A percentile compares a stretch with the other conserved stretches of the same genome.
These are phyloP conservation scores for Mycena metata DNA, from an alignment of 768 basidiomycete genomes.

Conservation along the genomic window DNA sequence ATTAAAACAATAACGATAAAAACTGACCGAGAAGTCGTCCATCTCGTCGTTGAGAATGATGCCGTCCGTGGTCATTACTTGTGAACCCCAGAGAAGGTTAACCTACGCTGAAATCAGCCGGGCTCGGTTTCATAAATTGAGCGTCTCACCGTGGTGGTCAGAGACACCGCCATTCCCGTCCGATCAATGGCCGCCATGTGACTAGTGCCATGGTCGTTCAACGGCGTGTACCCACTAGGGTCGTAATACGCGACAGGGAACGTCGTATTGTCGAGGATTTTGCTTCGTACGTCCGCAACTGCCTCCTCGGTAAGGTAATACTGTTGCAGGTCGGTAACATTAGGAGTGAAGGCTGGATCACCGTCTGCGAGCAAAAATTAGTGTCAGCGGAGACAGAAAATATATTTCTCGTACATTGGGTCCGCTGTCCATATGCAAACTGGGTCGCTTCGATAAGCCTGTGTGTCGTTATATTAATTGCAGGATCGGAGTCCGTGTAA, in stretches of 20 bases:
- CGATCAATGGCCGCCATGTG: constrained; percentile 53
- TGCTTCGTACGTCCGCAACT: constrained; percentile 42
- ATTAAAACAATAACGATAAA: background rate
- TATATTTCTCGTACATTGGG: constrained; percentile 23
- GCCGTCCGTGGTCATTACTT: constrained; percentile 46
- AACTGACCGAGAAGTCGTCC: constrained; percentile 44
- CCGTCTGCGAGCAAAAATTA: constrained; percentile 30
- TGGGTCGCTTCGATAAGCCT: constrained; percentile 50
- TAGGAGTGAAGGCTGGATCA: constrained; percentile 55
- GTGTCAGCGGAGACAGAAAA: constrained; percentile 28
- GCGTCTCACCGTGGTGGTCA: constrained; percentile 42
- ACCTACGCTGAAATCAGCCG: constrained; percentile 9
- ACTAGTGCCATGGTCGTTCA: constrained; percentile 52
- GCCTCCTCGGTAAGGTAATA: constrained; percentile 45
- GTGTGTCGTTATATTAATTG: constrained; percentile 51
- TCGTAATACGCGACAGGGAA: constrained; percentile 47
- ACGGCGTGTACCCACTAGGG: constrained; percentile 44
- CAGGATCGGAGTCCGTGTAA: constrained; percentile 40
- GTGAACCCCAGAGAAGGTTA: constrained; percentile 44
- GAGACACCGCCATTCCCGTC: constrained; percentile 44
- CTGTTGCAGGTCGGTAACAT: constrained; percentile 51
- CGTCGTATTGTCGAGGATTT: constrained; percentile 47
- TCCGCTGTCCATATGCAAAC: constrained; percentile 53
- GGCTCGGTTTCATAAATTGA: background rate
- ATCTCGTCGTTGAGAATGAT: constrained; percentile 45